Conservation (phyloP, 805 yeast species). For the Sungouiozyma ichnusensis region DNA sequence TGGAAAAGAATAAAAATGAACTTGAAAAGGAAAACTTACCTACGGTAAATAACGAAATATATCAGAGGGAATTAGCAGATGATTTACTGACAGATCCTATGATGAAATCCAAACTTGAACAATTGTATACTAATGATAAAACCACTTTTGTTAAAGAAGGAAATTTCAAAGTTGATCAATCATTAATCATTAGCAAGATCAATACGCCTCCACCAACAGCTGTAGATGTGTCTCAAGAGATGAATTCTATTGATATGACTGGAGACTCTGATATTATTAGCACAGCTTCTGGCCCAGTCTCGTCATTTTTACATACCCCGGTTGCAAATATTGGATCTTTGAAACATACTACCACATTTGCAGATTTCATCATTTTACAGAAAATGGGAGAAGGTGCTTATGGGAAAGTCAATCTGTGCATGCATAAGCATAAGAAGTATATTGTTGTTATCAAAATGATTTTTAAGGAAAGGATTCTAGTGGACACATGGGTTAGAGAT, state of each 20-base stretch:
- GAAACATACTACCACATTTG: constrained; percentile 59
- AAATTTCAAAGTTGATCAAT: constrained; percentile 25
- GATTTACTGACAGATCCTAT: constrained; percentile 13
- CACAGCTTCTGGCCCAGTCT: constrained; percentile 3
- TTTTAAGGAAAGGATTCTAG: constrained; percentile 82
- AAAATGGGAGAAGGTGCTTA: constrained; percentile 95
- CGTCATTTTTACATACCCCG: constrained; percentile 15
- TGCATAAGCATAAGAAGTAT: constrained; percentile 52
- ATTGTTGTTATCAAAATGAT: constrained; percentile 79
- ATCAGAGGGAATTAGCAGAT: constrained; percentile 5
- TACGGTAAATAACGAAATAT: background rate
- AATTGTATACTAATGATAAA: constrained; percentile 23
- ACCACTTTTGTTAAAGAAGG: constrained; percentile 27
- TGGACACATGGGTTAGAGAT: constrained; percentile 96
- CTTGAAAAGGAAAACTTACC: constrained; percentile 1
- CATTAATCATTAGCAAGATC: constrained; percentile 23
- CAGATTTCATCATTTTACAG: constrained; percentile 61
- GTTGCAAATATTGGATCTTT: constrained; percentile 44
- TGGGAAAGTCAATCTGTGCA: constrained; percentile 81
- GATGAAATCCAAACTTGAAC: constrained; percentile 20
- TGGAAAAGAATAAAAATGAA: background rate
- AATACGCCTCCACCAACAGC: constrained; percentile 9
- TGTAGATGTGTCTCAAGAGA: constrained; percentile 1
- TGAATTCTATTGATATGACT: background rate
- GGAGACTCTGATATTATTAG: background rate